Conservation (phyloP, 441 rosid species). For the Euphorbia celastroides region DNA sequence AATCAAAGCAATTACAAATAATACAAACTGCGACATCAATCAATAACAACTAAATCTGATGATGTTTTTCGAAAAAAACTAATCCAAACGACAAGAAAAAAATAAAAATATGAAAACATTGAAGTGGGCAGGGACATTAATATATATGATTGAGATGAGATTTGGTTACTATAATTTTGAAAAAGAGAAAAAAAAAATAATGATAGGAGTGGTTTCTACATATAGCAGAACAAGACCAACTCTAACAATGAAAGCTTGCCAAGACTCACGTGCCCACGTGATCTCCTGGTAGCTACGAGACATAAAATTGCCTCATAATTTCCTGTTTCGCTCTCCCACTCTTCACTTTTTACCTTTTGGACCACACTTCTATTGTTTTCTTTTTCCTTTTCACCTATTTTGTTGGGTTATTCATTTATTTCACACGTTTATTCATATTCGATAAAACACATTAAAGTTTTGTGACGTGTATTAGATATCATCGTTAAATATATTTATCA, state of each 20-base stretch:
- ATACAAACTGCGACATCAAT: no score
- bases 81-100: no score
- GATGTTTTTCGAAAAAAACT: no score
- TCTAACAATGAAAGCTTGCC: background rate
- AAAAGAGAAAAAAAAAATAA: background rate
- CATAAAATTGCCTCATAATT: conserved; percentile 16
- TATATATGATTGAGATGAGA: background rate
- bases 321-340: background rate
- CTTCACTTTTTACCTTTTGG: no score
- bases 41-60: no score
- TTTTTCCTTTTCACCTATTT: background rate
- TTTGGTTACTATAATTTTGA: background rate
- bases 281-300: conserved; percentile 12
- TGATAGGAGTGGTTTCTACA: background rate
- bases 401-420: no score
- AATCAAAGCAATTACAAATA: no score
- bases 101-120: no score
- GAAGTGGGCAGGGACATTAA: background rate
- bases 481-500: no score
- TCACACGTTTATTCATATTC: no score
- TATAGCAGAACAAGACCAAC: background rate
- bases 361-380: background rate
- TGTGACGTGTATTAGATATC: no score
- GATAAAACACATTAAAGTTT: no score
- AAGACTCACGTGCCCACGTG: conserved; percentile 33